Percentiles rank a stretch among this genome's conserved stretches.
Conservation (phyloP, 306 rosid species). For the Fragaria vesca region DNA sequence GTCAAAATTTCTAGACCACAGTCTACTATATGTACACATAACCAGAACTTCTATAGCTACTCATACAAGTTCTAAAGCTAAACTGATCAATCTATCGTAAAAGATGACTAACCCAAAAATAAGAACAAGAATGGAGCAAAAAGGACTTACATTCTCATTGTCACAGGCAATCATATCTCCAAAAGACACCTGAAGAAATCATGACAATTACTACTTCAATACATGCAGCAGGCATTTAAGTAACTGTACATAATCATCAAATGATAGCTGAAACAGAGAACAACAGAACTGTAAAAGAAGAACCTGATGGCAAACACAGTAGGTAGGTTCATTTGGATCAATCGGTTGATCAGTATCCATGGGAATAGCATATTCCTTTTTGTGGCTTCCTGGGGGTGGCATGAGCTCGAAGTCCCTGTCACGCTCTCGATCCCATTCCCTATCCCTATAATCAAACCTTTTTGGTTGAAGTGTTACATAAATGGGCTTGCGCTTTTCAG, state of each 20-base stretch:
- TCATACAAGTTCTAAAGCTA: background rate
- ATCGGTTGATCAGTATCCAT: slow-evolving; percentile 88
- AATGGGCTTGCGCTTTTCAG: slow-evolving; percentile 60
- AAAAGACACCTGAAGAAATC: slow-evolving; percentile 72
- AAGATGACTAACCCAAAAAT: background rate
- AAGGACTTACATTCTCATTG: slow-evolving; percentile 80
- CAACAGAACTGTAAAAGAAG: slow-evolving; percentile 20
- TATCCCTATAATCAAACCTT: slow-evolving; percentile 75
- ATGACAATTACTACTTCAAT: slow-evolving; percentile 29
- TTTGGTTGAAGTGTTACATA: slow-evolving; percentile 74
- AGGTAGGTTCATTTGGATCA: slow-evolving; percentile 95
- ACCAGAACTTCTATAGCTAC: background rate
- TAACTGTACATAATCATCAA: slow-evolving; percentile 11
- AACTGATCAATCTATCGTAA: background rate
- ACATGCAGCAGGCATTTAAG: slow-evolving; percentile 16
- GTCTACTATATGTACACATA: background rate
- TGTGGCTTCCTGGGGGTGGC: slow-evolving; percentile 97
- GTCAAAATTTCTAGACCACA: background rate
- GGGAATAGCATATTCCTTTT: slow-evolving; percentile 63
- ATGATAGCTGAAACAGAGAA: slow-evolving; percentile 15
- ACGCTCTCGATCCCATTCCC: slow-evolving; percentile 97
- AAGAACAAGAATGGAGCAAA: slow-evolving; percentile 17
- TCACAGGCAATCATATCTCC: slow-evolving; percentile 98
- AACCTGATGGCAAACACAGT: slow-evolving; percentile 98
- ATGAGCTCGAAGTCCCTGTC: slow-evolving; percentile 95